Conservation (phyloP, 176 grass and related monocot species). For the Echinochloa phyllopogon region DNA sequence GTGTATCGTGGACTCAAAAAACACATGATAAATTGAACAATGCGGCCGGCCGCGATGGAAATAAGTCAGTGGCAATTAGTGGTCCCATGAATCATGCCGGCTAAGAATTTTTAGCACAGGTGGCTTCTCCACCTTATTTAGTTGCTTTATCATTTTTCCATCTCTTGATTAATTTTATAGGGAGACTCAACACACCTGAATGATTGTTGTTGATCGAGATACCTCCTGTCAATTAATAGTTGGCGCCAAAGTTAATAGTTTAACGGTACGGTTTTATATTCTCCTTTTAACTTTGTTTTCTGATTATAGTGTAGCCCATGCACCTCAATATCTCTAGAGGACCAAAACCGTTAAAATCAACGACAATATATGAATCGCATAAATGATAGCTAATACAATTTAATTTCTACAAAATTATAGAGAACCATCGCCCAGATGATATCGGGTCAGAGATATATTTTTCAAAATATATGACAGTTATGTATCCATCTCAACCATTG, state of each 20-base stretch:
- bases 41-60: neutral
- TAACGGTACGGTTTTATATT: no score
- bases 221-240: neutral
- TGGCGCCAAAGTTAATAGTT: neutral
- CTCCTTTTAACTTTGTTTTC: neutral
- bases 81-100: neutral
- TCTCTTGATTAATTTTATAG: neutral
- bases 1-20: neutral
- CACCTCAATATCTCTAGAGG: neutral
- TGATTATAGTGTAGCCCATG: neutral
- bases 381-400: neutral
- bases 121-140: neutral
- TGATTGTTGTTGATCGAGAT: conserved; percentile 5
- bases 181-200: neutral
- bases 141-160: neutral
- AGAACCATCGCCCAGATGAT: no score
- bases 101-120: neutral
- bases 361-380: neutral
- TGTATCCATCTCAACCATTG: no score
- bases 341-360: neutral
- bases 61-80: neutral
- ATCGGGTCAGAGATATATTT: no score
- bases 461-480: no score
- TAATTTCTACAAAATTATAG: no score
- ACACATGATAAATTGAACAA: neutral